These are phyloP conservation scores for Carex pumila DNA, from an alignment of 176 grass and related monocot species.

Conservation along the genomic window DNA sequence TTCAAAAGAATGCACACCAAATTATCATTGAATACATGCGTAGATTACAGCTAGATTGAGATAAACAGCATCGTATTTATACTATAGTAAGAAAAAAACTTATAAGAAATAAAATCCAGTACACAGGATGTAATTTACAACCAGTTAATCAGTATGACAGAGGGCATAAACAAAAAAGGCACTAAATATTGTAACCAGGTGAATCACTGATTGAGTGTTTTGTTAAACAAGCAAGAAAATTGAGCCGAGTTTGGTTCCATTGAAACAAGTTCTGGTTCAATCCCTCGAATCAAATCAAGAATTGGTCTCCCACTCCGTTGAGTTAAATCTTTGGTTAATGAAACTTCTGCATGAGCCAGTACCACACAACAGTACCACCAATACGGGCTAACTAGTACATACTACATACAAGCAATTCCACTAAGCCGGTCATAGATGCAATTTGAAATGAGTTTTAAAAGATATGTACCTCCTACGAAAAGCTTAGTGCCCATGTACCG, in stretches of 20 bases:
- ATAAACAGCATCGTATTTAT: not conserved
- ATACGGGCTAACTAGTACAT: not conserved
- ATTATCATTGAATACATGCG: not conserved
- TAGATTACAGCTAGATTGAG: not conserved
- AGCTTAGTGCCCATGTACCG: slow-evolving; percentile 70
- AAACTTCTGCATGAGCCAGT: not conserved
- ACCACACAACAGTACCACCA: not conserved
- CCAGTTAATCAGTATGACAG: not conserved
- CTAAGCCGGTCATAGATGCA: not conserved
- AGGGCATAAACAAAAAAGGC: not conserved
- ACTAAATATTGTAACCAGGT: not conserved
- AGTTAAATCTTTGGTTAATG: not conserved
- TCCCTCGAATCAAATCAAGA: not conserved
- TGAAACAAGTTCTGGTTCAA: not conserved
- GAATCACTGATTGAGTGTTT: not conserved
- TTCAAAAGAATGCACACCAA: not conserved
- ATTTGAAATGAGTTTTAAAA: not conserved
- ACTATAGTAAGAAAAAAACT: not conserved
- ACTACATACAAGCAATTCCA: not conserved
- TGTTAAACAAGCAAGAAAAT: not conserved
- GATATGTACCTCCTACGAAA: slow-evolving; percentile 65
- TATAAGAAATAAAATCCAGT: not conserved
- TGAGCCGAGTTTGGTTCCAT: not conserved
- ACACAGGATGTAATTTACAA: not conserved
- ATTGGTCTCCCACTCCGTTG: not conserved